Base-by-base conservation (phyloP, 2,329 filamentous ascomycete genomes). In the Epichloe gansuensis region DNA sequence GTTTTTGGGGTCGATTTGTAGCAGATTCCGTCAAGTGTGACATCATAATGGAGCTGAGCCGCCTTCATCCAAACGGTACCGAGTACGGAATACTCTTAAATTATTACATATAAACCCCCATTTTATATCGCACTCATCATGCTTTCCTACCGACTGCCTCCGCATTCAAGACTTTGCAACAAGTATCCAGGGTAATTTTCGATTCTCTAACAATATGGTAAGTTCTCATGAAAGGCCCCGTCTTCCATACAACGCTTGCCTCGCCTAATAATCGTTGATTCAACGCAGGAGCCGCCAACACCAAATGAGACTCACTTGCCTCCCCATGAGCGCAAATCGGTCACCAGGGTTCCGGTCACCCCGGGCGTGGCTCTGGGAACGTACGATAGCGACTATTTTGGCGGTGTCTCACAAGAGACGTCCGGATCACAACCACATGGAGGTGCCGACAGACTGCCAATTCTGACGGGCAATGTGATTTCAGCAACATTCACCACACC, bases 321-420 rank as follows among this genome's bases (percentile, higher is more conserved):
- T 45, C 47, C 53, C 34, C 50, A 50, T 38, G 6, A 44, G 35
- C 50, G 51, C 23, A 34, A 48, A 31, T 53, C 53, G 8, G 35
- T 50, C 39, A 50, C 35, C 2, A 25, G 31, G 2, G 51, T 54
- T 35, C 53, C 53, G 2, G 53, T 54, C 5, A 54, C 53, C 11
- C 53, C 53, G 13, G 53, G 53, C 25, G 43, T 54, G 34, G 34
- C 47, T 39, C 40, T 52, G 12, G 51, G 48, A 6, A 48, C 53
- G 11, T 53, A 54, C n/a, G 47, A 50, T 9, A 21, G 51, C 7
- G 50, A 45, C 25, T 52, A 54, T 13, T 53, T 54, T 35, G 47
- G 25, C 15, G 4, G 21, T 25, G 34, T 9, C 21, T 3, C 31
- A 13, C 42, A 35, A 43, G 35, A 51, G 38, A 27, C 47, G 35